A percentile compares a stretch with the other conserved stretches of the same genome.
phyloP scores from a whole-genome alignment of 768 basidiomycete genomes.

The Saitozyma podzolica region DNA sequence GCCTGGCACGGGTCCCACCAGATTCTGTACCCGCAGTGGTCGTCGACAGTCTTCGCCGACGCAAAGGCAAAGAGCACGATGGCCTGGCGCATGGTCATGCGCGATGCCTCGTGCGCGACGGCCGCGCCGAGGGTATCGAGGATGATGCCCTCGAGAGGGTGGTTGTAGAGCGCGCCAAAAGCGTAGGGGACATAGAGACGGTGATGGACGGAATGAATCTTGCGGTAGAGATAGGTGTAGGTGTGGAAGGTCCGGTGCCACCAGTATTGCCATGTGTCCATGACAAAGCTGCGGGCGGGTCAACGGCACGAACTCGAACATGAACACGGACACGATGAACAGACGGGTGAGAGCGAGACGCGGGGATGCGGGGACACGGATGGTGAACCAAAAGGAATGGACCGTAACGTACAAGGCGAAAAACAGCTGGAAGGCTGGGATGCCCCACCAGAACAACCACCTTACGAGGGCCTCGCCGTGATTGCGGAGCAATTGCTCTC shows the following conservation, averaged over 20 bases:
- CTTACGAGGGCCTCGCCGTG: conserved; percentile 58
- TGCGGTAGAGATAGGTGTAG: conserved; percentile 85
- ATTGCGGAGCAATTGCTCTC: conserved; percentile 51
- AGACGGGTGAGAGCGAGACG: not conserved
- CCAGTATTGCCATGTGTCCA: conserved; percentile 99
- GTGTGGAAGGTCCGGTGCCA: conserved; percentile 87
- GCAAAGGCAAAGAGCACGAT: conserved; percentile 78
- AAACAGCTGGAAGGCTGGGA: conserved; percentile 71
- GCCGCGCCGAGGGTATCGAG: conserved; percentile 80
- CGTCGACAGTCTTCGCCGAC: conserved; percentile 89
- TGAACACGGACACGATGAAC: not conserved
- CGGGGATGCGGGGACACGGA: not conserved
- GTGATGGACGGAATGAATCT: conserved; percentile 92
- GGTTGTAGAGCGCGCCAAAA: conserved; percentile 95
- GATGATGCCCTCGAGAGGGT: conserved; percentile 89
- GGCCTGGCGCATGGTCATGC: conserved; percentile 78
- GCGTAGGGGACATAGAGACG: conserved; percentile 95
- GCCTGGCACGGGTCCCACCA: conserved; percentile 91
- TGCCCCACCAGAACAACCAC: conserved; percentile 88
- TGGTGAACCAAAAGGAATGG: not conserved
- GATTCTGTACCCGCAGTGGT: conserved; percentile 86
- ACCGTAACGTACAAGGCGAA: conserved; percentile 73
- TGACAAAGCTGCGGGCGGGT: conserved; percentile 66
- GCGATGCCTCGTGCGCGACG: conserved; percentile 68
- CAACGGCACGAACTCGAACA: not conserved